A percentile compares a stretch with the other conserved stretches of the same genome.
These are phyloP conservation scores for Oryza meyeriana DNA, from an alignment of 176 grass and related monocot species.

Conservation along the genomic window DNA sequence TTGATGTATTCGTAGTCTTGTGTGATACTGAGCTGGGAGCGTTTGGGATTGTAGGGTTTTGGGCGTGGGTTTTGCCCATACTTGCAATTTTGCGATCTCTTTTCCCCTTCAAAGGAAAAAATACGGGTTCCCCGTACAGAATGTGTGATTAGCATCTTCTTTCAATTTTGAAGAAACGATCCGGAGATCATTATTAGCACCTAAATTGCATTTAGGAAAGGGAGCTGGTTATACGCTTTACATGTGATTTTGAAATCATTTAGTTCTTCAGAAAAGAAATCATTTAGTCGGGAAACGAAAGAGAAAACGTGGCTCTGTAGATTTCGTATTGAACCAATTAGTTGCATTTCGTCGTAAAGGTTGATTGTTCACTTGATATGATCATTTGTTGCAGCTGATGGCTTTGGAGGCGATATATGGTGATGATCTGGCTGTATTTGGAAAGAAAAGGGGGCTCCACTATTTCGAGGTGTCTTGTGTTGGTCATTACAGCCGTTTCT, in stretches of 20 bases:
- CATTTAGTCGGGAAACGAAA: neutral
- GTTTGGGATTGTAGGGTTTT: neutral
- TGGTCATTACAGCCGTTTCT: neutral
- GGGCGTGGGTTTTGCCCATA: neutral
- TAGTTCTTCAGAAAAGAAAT: neutral
- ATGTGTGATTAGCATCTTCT: no score
- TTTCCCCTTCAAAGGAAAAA: neutral
- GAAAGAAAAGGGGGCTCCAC: constrained; percentile 38
- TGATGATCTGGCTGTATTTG: constrained; percentile 24
- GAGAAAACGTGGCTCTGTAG: neutral
- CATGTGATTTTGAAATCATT: neutral
- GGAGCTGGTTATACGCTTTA: neutral
- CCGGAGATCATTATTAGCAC: neutral
- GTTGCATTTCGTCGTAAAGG: neutral
- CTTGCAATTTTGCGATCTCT: neutral
- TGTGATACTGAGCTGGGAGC: neutral
- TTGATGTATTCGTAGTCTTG: neutral
- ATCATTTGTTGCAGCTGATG: constrained; percentile 31
- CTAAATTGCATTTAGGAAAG: neutral
- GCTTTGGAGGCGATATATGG: constrained; percentile 57
- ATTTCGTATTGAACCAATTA: neutral
- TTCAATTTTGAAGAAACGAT: neutral
- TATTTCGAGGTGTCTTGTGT: constrained; percentile 44
- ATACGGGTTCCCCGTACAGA: no score
- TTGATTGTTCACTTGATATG: neutral